A percentile compares a stretch with the other conserved stretches of the same genome.
Evolutionary conservation across 352 stramenopile species (phyloP).

Genomic region (Phytophthora megakarya): DNA sequence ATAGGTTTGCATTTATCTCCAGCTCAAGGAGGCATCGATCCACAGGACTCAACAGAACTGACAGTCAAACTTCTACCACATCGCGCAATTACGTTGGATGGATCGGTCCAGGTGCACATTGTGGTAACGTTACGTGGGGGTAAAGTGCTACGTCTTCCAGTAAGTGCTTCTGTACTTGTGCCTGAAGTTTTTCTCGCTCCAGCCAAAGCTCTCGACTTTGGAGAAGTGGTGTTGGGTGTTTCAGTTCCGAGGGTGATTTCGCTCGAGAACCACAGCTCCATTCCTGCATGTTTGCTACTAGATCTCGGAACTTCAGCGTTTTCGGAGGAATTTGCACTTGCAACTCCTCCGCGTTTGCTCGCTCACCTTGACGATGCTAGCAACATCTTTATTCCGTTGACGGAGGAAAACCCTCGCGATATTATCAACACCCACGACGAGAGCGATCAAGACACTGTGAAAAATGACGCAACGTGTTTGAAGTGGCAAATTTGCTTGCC

Average conservation of each 20-base stretch:
- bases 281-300: conserved; percentile 79
- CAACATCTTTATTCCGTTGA: conserved; percentile 77
- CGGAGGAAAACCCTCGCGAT: conserved; percentile 12
- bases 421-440: conserved; percentile 5
- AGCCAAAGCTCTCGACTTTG: conserved; percentile 64
- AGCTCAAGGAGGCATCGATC: conserved; percentile 43
- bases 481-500: conserved; percentile 82
- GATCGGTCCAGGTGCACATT: conserved; percentile 47
- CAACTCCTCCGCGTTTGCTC: conserved; percentile 53
- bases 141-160: conserved; percentile 64
- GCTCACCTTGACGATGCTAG: conserved; percentile 76
- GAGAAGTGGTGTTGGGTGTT: conserved; percentile 80
- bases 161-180: conserved; percentile 71
- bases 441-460: not conserved
- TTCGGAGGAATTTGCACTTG: conserved; percentile 70
- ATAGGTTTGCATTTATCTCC: conserved; percentile 57
- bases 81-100: conserved; percentile 57
- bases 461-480: conserved; percentile 37
- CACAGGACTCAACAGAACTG: conserved; percentile 62
- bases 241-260: conserved; percentile 63
- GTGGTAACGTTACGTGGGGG: conserved; percentile 63
- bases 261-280: conserved; percentile 80
- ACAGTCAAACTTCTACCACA: conserved; percentile 55
- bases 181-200: conserved; percentile 76
- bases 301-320: conserved; percentile 56